These are phyloP conservation scores for Chaetomium fimeti DNA, from an alignment of 495 filamentous ascomycete species.

Conservation along the genomic window DNA sequence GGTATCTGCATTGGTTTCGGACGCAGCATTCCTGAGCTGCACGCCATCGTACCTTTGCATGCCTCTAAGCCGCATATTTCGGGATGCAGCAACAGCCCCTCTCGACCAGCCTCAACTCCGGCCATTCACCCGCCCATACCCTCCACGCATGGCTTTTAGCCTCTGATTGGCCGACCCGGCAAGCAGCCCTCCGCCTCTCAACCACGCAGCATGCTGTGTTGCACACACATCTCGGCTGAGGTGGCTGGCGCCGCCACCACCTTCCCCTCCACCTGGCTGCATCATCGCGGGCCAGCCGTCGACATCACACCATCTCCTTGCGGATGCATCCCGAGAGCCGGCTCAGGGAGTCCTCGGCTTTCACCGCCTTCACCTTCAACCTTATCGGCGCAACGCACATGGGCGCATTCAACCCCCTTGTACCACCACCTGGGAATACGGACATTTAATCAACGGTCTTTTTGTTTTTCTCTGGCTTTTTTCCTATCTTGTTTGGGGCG, in stretches of 20 bases:
- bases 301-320: constrained; percentile 15
- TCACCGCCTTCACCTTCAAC: constrained; percentile 17
- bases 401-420: constrained; percentile 22
- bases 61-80: constrained; percentile 16
- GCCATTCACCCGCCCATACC: constrained; percentile 3
- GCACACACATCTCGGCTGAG: constrained; percentile 4
- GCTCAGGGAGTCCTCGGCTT: constrained; percentile 25
- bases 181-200: background rate
- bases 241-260: constrained; percentile 7
- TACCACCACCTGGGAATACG: constrained; percentile 34
- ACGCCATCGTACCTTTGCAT: constrained; percentile 29
- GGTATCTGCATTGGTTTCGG: constrained; percentile 19
- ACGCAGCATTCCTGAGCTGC: constrained; percentile 21
- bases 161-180: constrained; percentile 22
- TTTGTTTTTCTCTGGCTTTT: constrained; percentile 18
- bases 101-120: constrained; percentile 10
- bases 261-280: constrained; percentile 15
- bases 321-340: constrained; percentile 31
- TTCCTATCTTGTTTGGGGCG: constrained; percentile 15
- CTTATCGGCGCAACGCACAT: constrained; percentile 16
- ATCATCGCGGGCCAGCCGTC: background rate
- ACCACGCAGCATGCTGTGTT: constrained; percentile 21
- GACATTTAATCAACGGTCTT: constrained; percentile 33
- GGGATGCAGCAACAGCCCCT: constrained; percentile 20
- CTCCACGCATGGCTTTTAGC: background rate